phyloP scores from a whole-genome alignment of 768 basidiomycete genomes.

The Tulasnella sp. region DNA sequence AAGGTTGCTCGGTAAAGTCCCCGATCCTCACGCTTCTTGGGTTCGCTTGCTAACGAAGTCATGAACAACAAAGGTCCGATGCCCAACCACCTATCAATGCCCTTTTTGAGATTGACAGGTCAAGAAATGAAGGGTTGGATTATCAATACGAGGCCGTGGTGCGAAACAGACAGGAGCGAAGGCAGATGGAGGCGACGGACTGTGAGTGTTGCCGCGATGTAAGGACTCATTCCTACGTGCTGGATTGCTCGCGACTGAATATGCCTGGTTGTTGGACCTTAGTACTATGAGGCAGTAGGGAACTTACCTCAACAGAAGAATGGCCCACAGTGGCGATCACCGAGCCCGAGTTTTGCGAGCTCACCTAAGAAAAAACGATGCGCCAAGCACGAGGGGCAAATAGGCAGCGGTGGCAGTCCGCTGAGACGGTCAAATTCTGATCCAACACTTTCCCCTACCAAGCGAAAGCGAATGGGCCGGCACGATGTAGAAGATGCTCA shows the following conservation, averaged over 20 bases:
- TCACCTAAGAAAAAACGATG: slow-evolving; percentile 24
- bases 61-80: slow-evolving; percentile 25
- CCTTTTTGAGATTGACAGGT: slow-evolving; percentile 56
- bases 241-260: background rate
- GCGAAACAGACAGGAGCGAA: slow-evolving; percentile 53
- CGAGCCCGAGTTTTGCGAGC: slow-evolving; percentile 27
- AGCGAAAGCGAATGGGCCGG: slow-evolving; percentile 29
- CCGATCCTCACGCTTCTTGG: background rate
- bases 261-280: background rate
- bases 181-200: slow-evolving; percentile 61
- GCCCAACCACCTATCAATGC: slow-evolving; percentile 50
- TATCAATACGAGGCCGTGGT: slow-evolving; percentile 75
- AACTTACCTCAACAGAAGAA: slow-evolving; percentile 58
- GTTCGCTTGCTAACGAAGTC: slow-evolving; percentile 17
- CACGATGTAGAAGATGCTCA: slow-evolving; percentile 25
- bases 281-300: slow-evolving; percentile 78
- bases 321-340: slow-evolving; percentile 69
- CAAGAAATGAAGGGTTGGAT: slow-evolving; percentile 53
- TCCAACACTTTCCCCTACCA: background rate
- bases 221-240: slow-evolving; percentile 25
- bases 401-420: slow-evolving; percentile 25
- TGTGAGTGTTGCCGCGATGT: slow-evolving; percentile 80
- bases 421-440: background rate
- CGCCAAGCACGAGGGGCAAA: slow-evolving; percentile 12
- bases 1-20: slow-evolving; percentile 4